Base-by-base conservation (phyloP, 139 green algal genomes). In the Coccomyxa sp. region DNA sequence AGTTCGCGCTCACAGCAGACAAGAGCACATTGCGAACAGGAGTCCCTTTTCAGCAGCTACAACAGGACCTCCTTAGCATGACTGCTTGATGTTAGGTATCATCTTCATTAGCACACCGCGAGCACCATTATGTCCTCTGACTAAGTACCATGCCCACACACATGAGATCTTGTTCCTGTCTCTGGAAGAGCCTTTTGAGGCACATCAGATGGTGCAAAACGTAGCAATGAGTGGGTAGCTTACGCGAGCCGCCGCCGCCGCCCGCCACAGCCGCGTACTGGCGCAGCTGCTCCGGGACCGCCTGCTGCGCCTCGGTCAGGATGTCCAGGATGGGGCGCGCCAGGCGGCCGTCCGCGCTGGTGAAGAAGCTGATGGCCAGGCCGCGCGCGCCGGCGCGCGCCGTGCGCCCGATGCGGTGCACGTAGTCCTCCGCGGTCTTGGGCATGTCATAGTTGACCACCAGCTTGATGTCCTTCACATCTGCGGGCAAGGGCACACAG, bases 361-460 rank as follows among this genome's bases (percentile, higher is more conserved):
- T 97, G 86, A 98, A 97, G 86, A 99, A 98, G 58, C 82, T 89
- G 82, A 95, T 92, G 18, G 93, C 86, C 0, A 74, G 85, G 14
- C 95, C 85, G 0, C 64, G 80, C 33, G 88, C 87, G 9, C 93
- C 94, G 2, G 85, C 91, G 0, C 94, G 83, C 7, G 89, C 94
- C 9, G 90, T 95, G 55, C 93, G 88, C 7, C 93, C 94, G 74
- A 96, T 92, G 69, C 92, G 81, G 83, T 97, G 92, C 22, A 98
- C 93, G 79, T 99, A 99, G 83, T 98, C 95, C 84, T 98, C 95
- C 0, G 90, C 89, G 31, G 90, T 91, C 55, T 84, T 86, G 37
- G 93, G 93, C 90, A 97, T 94, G 81, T 96, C 92, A 82, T 94
- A 97, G 85, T 97, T 97, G 68, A 96, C 83, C 35, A 97, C 93